Evolutionary conservation across 2,329 filamentous ascomycete species (phyloP), one percentile per base, ranked within the genome.

Genomic region (Harringtonia aguacate): DNA sequence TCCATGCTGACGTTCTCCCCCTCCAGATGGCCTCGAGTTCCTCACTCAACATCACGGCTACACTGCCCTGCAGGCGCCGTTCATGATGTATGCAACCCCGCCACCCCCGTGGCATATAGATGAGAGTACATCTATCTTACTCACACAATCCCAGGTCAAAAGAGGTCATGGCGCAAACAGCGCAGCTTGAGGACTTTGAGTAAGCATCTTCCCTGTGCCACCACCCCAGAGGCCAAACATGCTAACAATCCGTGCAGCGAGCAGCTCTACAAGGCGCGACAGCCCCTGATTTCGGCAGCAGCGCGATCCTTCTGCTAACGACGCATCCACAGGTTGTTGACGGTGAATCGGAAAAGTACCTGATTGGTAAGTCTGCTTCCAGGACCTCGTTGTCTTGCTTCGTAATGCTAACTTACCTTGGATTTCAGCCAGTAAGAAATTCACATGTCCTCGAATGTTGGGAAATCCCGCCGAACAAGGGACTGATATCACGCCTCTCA

Each of bases 151-250:
- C 3, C n/a, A 51, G 49, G 49, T 45, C 90, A 50, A 85, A 86
- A 63, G 86, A 94, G 41, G 83, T 87, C 62, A 98, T 98, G 92
- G 89, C 85, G 48, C 97, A 97, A 73, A 98, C 92, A 0, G 92
- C 92, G 3, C 92, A 98, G 66, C 79, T 98, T 22, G 88, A 92
- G 54, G 86, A 95, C 58, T 98, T 98, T 58, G 92, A 98, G 50
- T 52, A 47, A 4, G 50, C 20, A 8, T 2, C 12, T 41, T 30
- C 18, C 4, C 13, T 17, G n/a, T 4, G 5, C 12, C 17, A 31
- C 13, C 28, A 8, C 8, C 28, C 8, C 8, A 29, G 28, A 13
- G 12, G 22, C 7, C 22, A 15, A 14, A n/a, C 14, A 14, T 31
- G 21, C 30, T 40, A 33, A 45, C 20, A 14, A 0, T 14, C 4